These are phyloP conservation scores for Acer saccharum DNA, from an alignment of 345 rosid species.

Conservation along the genomic window DNA sequence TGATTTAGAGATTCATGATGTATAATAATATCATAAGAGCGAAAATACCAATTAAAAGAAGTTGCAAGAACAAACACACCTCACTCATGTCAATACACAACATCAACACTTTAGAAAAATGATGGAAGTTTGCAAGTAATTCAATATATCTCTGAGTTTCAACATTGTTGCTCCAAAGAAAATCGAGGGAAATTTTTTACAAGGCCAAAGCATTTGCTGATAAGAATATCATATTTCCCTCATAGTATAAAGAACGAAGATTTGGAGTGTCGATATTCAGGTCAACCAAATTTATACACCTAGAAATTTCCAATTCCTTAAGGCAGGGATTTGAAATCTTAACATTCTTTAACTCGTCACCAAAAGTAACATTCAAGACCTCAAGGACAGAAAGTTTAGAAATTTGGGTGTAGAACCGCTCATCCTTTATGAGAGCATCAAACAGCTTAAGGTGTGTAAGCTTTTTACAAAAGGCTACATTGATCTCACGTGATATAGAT, in stretches of 20 bases:
- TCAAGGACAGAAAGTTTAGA: neutral
- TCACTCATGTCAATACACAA: neutral
- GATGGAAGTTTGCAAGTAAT: neutral
- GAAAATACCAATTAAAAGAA: neutral
- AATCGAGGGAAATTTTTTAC: neutral
- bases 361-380: neutral
- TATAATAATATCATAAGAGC: neutral
- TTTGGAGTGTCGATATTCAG: neutral
- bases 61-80: neutral
- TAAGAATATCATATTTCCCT: neutral
- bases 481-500: neutral
- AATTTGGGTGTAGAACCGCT: neutral
- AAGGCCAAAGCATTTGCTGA: neutral
- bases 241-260: neutral
- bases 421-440: neutral
- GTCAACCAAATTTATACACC: neutral
- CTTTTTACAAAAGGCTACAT: neutral
- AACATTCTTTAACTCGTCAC: neutral
- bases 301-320: neutral
- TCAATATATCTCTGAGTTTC: neutral
- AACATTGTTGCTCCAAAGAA: neutral
- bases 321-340: neutral
- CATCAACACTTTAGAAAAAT: neutral
- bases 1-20: neutral
- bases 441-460: neutral